Conservation (phyloP, 805 yeast species). For the Cyberlindnera suaveolens region DNA sequence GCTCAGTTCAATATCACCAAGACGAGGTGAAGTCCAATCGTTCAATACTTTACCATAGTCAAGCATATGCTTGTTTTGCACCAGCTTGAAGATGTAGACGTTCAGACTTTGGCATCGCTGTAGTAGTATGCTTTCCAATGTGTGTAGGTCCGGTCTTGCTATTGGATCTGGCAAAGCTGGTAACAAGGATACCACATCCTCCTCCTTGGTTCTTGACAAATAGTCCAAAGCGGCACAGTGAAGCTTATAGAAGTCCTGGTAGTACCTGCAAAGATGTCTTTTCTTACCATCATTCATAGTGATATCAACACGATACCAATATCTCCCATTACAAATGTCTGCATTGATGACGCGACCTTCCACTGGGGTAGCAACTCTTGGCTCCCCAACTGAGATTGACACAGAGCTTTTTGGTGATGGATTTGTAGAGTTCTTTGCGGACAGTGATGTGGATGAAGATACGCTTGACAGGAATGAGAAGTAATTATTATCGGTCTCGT, state of each 20-base stretch:
- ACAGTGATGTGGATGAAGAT: background rate
- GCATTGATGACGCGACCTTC: slow-evolving; percentile 35
- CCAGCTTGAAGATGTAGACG: slow-evolving; percentile 32
- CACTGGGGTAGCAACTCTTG: slow-evolving; percentile 18
- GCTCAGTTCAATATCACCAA: slow-evolving; percentile 26
- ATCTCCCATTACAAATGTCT: slow-evolving; percentile 35
- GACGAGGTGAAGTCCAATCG: slow-evolving; percentile 25
- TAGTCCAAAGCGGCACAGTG: slow-evolving; percentile 30
- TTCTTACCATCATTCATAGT: slow-evolving; percentile 29
- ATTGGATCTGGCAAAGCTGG: slow-evolving; percentile 44
- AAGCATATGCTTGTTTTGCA: slow-evolving; percentile 20
- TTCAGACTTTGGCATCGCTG: slow-evolving; percentile 36
- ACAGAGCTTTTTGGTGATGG: background rate
- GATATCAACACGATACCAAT: slow-evolving; percentile 46
- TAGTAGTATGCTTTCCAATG: slow-evolving; percentile 24
- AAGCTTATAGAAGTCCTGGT: slow-evolving; percentile 44
- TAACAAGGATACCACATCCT: slow-evolving; percentile 16
- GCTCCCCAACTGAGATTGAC: too few relatives aligned
- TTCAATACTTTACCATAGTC: slow-evolving; percentile 20
- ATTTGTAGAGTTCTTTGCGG: slow-evolving; percentile 3
- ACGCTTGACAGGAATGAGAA: slow-evolving; percentile 9
- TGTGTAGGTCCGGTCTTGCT: slow-evolving; percentile 31
- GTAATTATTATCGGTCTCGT: background rate
- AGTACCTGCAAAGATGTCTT: slow-evolving; percentile 39
- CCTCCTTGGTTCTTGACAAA: slow-evolving; percentile 9